phyloP scores from a whole-genome alignment of 1,139 yeast species.

The Zygotorulaspora mrakii region DNA sequence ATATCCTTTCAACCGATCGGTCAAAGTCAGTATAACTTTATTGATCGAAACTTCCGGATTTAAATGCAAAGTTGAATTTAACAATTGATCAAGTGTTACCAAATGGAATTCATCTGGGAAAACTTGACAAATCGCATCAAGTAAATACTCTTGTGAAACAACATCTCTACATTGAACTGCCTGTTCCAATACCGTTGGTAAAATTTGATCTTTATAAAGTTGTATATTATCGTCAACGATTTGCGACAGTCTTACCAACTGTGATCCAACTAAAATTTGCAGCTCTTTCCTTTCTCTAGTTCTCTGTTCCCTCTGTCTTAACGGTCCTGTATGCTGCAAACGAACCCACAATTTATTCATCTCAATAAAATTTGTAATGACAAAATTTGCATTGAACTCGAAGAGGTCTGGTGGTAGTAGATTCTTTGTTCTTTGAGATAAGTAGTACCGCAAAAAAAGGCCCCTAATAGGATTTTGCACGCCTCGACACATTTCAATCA shows the following conservation, averaged over 20 bases:
- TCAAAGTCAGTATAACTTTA: constrained; percentile 62
- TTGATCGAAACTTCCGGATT: constrained; percentile 68
- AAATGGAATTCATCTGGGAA: constrained; percentile 93
- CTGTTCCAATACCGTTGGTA: constrained; percentile 84
- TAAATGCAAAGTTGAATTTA: constrained; percentile 62
- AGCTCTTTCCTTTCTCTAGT: constrained; percentile 80
- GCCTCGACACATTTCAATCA: constrained; percentile 98
- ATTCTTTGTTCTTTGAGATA: constrained; percentile 79
- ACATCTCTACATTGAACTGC: constrained; percentile 89
- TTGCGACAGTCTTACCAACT: constrained; percentile 83
- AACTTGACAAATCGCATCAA: constrained; percentile 88
- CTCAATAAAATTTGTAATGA: constrained; percentile 84
- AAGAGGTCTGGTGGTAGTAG: constrained; percentile 46
- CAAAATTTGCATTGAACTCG: constrained; percentile 58
- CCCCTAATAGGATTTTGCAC: constrained; percentile 95
- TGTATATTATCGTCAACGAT: constrained; percentile 61
- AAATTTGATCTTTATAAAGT: constrained; percentile 59
- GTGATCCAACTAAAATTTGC: constrained; percentile 88
- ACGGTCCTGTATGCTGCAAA: constrained; percentile 91
- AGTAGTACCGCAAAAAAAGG: constrained; percentile 78
- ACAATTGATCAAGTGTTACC: constrained; percentile 62
- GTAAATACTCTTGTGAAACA: constrained; percentile 83
- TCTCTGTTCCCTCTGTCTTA: constrained; percentile 73
- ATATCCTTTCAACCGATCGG: constrained; percentile 68
- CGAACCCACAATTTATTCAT: constrained; percentile 98